Conservation (phyloP, 108 stramenopile genomes). For the Cyclotella sp. region DNA sequence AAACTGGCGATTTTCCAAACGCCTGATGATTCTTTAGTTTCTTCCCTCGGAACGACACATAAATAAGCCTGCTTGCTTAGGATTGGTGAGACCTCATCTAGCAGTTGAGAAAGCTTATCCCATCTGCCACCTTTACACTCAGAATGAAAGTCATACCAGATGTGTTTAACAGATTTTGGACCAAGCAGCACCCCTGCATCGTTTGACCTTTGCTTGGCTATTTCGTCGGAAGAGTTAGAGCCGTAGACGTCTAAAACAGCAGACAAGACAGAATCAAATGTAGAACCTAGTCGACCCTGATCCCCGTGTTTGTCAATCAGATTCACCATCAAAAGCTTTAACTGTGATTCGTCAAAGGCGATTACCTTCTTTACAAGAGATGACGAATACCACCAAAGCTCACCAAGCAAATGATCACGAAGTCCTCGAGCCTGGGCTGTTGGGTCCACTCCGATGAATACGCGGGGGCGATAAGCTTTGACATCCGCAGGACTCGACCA, state of each 20-base stretch:
- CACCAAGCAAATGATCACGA: constrained; percentile 74
- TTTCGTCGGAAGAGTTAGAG: not conserved
- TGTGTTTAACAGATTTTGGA: constrained; percentile 59
- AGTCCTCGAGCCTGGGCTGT: constrained; percentile 78
- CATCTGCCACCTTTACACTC: constrained; percentile 92
- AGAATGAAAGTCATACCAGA: constrained; percentile 99
- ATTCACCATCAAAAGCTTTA: constrained; percentile 79
- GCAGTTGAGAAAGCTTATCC: constrained; percentile 78
- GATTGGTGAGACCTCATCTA: constrained; percentile 71
- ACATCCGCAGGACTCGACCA: constrained; percentile 94
- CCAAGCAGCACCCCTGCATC: constrained; percentile 1
- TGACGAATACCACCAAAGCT: constrained; percentile 55
- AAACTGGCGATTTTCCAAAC: constrained; percentile 53
- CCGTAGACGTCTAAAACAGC: constrained; percentile 70
- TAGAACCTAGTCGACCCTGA: constrained; percentile 86
- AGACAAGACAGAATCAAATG: constrained; percentile 76
- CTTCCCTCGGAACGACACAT: constrained; percentile 38
- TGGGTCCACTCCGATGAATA: constrained; percentile 85
- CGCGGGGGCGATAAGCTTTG: constrained; percentile 87
- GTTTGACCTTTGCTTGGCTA: not conserved
- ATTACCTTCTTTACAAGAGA: constrained; percentile 3
- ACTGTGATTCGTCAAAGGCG: not conserved
- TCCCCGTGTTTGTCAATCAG: constrained; percentile 94
- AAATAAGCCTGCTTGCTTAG: constrained; percentile 78
- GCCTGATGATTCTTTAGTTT: not conserved